phyloP scores from a whole-genome alignment of 495 filamentous ascomycete genomes.

The Durotheca rogersii region DNA sequence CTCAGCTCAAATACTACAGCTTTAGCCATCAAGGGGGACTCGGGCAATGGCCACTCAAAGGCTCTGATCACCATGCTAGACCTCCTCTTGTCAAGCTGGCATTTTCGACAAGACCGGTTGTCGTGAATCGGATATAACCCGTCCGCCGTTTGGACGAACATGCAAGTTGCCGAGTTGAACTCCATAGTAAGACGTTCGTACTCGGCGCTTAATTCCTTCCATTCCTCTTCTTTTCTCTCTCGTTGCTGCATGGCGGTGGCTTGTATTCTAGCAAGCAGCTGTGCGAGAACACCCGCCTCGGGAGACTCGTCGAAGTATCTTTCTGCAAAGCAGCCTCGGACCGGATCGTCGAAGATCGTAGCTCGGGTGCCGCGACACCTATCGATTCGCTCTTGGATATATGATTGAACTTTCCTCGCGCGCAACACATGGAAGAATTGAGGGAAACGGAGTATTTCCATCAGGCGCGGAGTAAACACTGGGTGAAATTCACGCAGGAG shows the following conservation, averaged over 20 bases:
- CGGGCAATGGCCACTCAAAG: constrained; percentile 49
- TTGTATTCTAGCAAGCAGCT: constrained; percentile 39
- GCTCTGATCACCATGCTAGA: constrained; percentile 40
- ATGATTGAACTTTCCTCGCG: constrained; percentile 45
- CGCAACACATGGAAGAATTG: constrained; percentile 44
- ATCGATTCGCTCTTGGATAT: constrained; percentile 40
- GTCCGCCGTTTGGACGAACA: constrained; percentile 13
- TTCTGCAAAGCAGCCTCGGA: constrained; percentile 47
- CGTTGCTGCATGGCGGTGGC: constrained; percentile 18
- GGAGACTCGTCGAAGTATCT: constrained; percentile 45
- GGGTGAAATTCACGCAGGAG: constrained; percentile 44
- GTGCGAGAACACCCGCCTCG: constrained; percentile 22
- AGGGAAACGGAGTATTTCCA: constrained; percentile 51
- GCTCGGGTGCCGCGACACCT: constrained; percentile 9
- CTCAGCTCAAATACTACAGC: constrained; percentile 48
- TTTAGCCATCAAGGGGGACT: constrained; percentile 31
- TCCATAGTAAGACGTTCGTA: constrained; percentile 43
- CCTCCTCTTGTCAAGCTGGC: constrained; percentile 30
- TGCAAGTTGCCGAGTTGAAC: constrained; percentile 37
- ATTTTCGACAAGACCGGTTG: constrained; percentile 31
- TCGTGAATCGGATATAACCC: constrained; percentile 16
- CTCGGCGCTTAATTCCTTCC: constrained; percentile 35
- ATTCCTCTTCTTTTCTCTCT: constrained; percentile 44
- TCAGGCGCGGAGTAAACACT: constrained; percentile 41
- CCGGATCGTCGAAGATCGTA: constrained; percentile 51